Conservation (phyloP, 2,329 filamentous ascomycete species). For the Claviceps humidiphila region DNA sequence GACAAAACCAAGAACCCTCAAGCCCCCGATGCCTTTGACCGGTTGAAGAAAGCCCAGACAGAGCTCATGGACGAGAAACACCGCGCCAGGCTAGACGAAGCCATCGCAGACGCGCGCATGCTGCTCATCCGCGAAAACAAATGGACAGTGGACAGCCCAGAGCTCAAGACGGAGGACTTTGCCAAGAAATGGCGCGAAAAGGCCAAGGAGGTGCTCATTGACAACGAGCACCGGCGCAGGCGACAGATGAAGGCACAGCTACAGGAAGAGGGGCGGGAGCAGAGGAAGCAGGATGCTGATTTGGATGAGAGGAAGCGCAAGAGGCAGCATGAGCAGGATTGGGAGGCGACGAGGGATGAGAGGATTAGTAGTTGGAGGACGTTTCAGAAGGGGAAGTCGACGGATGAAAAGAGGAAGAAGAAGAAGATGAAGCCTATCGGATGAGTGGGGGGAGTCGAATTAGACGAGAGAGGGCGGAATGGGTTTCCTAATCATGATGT, state of each 20-base stretch:
- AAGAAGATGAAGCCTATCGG: constrained; percentile 58
- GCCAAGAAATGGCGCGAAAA: constrained; percentile 80
- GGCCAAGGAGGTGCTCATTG: constrained; percentile 76
- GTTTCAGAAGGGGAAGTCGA: constrained; percentile 65
- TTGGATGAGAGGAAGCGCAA: constrained; percentile 67
- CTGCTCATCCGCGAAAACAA: constrained; percentile 89
- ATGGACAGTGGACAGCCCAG: constrained; percentile 77
- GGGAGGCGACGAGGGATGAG: constrained; percentile 85
- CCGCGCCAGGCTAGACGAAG: constrained; percentile 76
- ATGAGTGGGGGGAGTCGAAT: constrained; percentile 13
- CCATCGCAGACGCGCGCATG: constrained; percentile 90
- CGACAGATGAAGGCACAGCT: constrained; percentile 86
- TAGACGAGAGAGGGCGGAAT: not conserved
- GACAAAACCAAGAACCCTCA: constrained; percentile 89
- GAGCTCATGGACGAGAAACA: constrained; percentile 90
- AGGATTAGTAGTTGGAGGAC: constrained; percentile 89
- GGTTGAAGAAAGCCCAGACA: constrained; percentile 86
- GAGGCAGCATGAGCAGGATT: constrained; percentile 85
- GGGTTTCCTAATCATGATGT: not conserved
- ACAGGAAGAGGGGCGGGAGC: constrained; percentile 88
- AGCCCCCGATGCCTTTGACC: constrained; percentile 91
- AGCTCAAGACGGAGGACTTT: constrained; percentile 75
- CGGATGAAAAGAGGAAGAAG: constrained; percentile 42
- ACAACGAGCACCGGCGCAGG: constrained; percentile 75
- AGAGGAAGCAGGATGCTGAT: constrained; percentile 77